A percentile compares a stretch with the other conserved stretches of the same genome.
Conservation (phyloP, 805 yeast genomes). For the Hemisphaericaspora nanyangensis region DNA sequence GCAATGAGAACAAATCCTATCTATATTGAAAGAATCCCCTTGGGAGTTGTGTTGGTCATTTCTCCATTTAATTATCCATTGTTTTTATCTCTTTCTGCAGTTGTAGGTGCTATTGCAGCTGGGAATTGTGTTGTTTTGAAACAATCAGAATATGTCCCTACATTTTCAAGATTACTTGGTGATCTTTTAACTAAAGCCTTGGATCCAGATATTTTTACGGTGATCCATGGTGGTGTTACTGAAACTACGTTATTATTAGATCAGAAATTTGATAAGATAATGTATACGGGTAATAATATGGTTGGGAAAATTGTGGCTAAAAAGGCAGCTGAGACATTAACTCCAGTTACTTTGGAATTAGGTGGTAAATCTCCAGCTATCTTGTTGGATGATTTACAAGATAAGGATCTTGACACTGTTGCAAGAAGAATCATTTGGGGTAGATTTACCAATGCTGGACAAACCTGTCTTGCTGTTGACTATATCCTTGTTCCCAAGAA, state of each 20-base stretch:
- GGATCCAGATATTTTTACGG: constrained; percentile 53
- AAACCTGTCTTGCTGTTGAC: constrained; percentile 88
- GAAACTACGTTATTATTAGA: constrained; percentile 58
- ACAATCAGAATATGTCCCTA: constrained; percentile 71
- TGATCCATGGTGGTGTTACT: constrained; percentile 69
- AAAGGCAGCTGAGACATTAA: constrained; percentile 80
- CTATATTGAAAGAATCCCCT: constrained; percentile 36
- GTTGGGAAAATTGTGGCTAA: constrained; percentile 77
- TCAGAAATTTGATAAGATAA: constrained; percentile 72
- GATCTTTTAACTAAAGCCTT: constrained; percentile 49
- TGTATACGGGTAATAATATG: constrained; percentile 76
- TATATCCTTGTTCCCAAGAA: constrained; percentile 66
- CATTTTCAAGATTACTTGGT: constrained; percentile 54
- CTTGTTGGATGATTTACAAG: constrained; percentile 48
- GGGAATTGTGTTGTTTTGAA: constrained; percentile 80
- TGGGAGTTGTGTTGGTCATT: constrained; percentile 70
- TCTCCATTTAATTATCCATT: constrained; percentile 83
- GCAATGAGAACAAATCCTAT: constrained; percentile 26
- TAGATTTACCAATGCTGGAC: constrained; percentile 78
- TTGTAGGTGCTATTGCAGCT: constrained; percentile 77
- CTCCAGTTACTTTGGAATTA: constrained; percentile 77
- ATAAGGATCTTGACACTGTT: constrained; percentile 38
- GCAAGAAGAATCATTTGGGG: constrained; percentile 75
- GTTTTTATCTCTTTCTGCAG: constrained; percentile 56
- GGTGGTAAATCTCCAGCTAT: constrained; percentile 93